Base-by-base conservation (phyloP, 768 basidiomycete species). In the Lactifluus volemus region DNA sequence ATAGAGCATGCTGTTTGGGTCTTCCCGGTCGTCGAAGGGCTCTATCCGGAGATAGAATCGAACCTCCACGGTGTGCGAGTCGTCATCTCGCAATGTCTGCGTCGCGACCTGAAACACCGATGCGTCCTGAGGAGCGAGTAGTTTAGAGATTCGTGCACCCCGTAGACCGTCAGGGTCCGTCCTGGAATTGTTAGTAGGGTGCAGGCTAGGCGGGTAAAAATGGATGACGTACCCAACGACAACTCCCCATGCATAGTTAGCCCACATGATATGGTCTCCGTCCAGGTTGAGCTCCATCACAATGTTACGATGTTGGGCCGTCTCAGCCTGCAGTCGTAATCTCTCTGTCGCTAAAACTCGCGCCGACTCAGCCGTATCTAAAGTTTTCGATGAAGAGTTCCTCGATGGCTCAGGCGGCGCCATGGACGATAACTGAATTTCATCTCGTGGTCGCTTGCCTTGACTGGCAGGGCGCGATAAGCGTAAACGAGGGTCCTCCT, bases 271-370 rank as follows among this genome's bases (percentile, higher is more conserved):
- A 66, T 93, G 88, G 70, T 98, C 94, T 9, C 93, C 94, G 70
- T 98, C 93, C 65, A 98, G 77, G 71, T 86, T 87, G 34, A 99
- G 81, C 71, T 99, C 97, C 77, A 98, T 80, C 32, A 99, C 92
- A 56, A 98, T 91, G 68, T 97, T 98, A 72, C 92, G 91, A 70
- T 88, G 92, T 74, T 96, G 92, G 7, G 95, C 93, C 1, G 89
- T 91, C 72, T 98, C 97, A 9, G 94, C 97, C 68, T 96, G 88
- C 39, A 92, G 75, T 44, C 89, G 84, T 34, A 98, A 74, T 38
- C 93, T 87, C 70, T 98, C 93, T 0, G 89, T 92, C 14, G 91
- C 89, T 60, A 90, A 78, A n/a, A 89, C 81, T 41, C 92, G 84
- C 53, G 88, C 88, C 56, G 89, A 90, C 68, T 91, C 89, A 25